A percentile compares a stretch with the other conserved stretches of the same genome.
Conservation (phyloP, 805 yeast species). For the Metschnikowia amazonensis region DNA sequence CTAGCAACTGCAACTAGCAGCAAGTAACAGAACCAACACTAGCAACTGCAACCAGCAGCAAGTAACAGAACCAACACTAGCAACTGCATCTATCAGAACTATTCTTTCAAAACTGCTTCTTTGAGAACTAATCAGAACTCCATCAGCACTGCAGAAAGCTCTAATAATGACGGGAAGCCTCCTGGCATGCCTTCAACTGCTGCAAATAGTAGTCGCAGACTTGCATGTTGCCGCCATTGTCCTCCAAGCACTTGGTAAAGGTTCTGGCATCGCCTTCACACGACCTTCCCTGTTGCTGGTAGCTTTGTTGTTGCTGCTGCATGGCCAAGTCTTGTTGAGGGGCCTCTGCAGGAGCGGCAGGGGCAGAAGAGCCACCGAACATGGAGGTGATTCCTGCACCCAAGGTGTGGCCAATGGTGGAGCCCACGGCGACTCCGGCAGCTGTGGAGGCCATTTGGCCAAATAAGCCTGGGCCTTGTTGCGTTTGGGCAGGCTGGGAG, state of each 20-base stretch:
- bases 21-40: too few species aligned
- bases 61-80: too few species aligned
- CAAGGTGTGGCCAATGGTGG: constrained; percentile 92
- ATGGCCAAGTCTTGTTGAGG: constrained; percentile 42
- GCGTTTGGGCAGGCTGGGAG: constrained; percentile 42
- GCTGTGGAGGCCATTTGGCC: constrained; percentile 99
- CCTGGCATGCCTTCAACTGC: constrained; percentile 96
- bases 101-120: too few species aligned
- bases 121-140: too few species aligned
- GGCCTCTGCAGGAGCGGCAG: constrained; percentile 40
- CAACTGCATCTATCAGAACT: too few species aligned
- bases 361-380: constrained; percentile 73
- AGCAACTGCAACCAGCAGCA: too few species aligned
- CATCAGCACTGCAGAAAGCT: too few species aligned
- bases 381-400: constrained; percentile 91
- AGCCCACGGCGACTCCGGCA: constrained; percentile 99
- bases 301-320: constrained; percentile 33
- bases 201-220: constrained; percentile 95
- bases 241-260: constrained; percentile 93
- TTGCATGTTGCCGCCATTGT: constrained; percentile 93
- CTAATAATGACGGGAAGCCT: constrained; percentile 80
- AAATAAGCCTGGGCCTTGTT: constrained; percentile 77
- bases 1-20: background rate
- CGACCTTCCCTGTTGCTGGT: constrained; percentile 44
- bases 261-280: constrained; percentile 94